Percentiles rank a stretch among this genome's conserved stretches.
These are phyloP conservation scores for Pestalotiopsis sp. DNA, from an alignment of 2,329 filamentous ascomycete species.

Conservation along the genomic window DNA sequence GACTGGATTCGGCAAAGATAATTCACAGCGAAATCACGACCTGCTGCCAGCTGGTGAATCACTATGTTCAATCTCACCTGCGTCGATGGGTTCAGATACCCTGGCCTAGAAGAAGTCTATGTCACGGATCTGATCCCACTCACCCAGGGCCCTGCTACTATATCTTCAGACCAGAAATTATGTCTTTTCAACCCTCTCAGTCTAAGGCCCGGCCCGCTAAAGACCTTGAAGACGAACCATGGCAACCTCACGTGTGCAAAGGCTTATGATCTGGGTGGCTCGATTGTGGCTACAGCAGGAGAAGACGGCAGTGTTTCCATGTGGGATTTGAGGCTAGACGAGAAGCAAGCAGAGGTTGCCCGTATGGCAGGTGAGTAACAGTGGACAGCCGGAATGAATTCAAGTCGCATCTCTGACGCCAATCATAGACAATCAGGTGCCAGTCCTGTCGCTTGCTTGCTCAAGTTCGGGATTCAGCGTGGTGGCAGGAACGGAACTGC, in stretches of 20 bases:
- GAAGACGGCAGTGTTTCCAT: conserved; percentile 69
- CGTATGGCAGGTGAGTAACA: conserved; percentile 47
- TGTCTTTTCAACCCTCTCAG: conserved; percentile 64
- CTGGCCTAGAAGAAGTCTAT: conserved; percentile 49
- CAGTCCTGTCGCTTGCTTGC: conserved; percentile 69
- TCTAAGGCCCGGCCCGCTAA: conserved; percentile 53
- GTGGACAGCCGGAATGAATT: not conserved
- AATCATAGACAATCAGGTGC: conserved; percentile 42
- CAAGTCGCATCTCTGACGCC: not conserved
- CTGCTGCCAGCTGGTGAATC: not conserved
- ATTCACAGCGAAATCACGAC: not conserved
- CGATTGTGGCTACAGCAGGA: conserved; percentile 68
- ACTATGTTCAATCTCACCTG: conserved; percentile 45
- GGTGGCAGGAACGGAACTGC: conserved; percentile 74
- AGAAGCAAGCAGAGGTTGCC: conserved; percentile 40
- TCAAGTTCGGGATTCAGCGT: conserved; percentile 59
- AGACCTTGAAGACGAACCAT: conserved; percentile 54
- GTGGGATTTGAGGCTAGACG: conserved; percentile 63
- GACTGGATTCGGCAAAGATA: not conserved
- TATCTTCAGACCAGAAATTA: conserved; percentile 72
- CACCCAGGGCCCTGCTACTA: conserved; percentile 56
- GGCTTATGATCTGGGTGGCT: conserved; percentile 52
- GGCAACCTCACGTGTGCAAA: conserved; percentile 66
- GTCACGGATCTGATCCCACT: conserved; percentile 61
- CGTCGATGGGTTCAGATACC: conserved; percentile 41